Evolutionary conservation across 805 yeast species (phyloP), one percentile per base, ranked within the genome.

Genomic region (Wickerhamiella shivajii): DNA sequence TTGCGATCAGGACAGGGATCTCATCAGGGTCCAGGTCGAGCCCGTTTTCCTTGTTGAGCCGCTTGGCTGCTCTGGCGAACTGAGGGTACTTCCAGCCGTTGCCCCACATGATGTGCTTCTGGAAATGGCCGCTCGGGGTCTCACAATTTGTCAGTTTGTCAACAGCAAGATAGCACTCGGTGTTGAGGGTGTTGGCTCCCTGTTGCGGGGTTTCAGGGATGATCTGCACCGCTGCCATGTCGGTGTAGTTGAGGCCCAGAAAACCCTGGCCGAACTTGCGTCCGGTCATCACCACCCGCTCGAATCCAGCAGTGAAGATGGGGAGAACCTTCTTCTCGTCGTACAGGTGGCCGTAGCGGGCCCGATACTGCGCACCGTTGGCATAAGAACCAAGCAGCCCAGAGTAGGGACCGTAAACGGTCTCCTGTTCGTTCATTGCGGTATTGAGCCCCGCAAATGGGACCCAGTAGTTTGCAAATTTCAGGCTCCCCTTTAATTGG

Each of bases 291-390:
- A 38, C 39, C 13, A 42, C 69, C 39, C 83, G 62, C 38, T 65
- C 62, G 29, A 67, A 64, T 31, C 67, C 67, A 11, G 76, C 64
- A 6, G 71, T 50, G 48, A 72, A 75, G 24, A 76, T 58, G 5
- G 69, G 71, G 18, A 72, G 50, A 2, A 45, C 37, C 3, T 53
- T 29, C 16, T 49, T 45, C 2, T 47, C 49, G 28, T 59, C 51
- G 49, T 59, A 65, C 27, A 76, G 59, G 30, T 60, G 52, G 13
- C 60, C 56, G 51, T 76, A 76, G 33, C 62, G 62, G 5, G 56
- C 39, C 44, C 74, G 57, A 47, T 70, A 60, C 18, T 53, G 37
- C 11, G 53, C 49, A 19, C 83, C 84, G 41, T 66, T 67, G 31
- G 52, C 50, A 44, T 50, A 55, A 43, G 67, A 68, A 39, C 67